Conservation (phyloP, 441 rosid genomes). For the Populus hybrid region DNA sequence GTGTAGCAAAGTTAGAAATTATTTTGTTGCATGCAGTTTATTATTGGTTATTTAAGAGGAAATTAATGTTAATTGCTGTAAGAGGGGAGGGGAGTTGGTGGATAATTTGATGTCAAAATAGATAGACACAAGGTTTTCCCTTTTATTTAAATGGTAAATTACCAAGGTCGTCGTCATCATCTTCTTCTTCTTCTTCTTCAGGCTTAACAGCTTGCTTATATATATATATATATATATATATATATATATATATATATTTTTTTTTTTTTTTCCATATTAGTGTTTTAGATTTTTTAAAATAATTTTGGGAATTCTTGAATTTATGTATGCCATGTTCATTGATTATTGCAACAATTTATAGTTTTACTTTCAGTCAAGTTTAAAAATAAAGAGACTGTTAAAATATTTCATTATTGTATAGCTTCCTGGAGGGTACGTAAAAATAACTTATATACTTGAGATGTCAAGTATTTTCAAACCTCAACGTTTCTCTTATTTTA, state of each 20-base stretch:
- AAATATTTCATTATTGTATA: background rate
- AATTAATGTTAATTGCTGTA: slow-evolving; percentile 9
- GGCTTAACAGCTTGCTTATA: too few relatives aligned
- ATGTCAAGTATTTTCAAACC: too few relatives aligned
- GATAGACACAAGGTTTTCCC: slow-evolving; percentile 5
- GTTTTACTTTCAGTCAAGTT: background rate
- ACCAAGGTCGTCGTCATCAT: background rate
- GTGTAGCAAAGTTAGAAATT: slow-evolving; percentile 1
- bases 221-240: too few relatives aligned
- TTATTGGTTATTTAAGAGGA: slow-evolving; percentile 7
- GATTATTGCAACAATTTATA: too few relatives aligned
- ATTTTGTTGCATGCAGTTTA: slow-evolving; percentile 25
- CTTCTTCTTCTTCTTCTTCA: too few relatives aligned
- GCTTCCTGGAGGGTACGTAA: too few relatives aligned
- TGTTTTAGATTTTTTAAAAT: background rate
- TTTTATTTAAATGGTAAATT: slow-evolving; percentile 10
- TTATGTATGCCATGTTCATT: too few relatives aligned
- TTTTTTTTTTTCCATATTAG: background rate
- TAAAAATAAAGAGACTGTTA: background rate
- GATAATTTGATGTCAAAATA: slow-evolving; percentile 8
- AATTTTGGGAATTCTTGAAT: background rate
- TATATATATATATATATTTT: too few relatives aligned
- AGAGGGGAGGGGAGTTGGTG: slow-evolving; percentile 25
- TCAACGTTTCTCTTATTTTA: too few relatives aligned
- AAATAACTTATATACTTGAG: too few relatives aligned